Evolutionary conservation across 352 stramenopile species (phyloP).

Genomic region (Thalassiosira allenii): DNA sequence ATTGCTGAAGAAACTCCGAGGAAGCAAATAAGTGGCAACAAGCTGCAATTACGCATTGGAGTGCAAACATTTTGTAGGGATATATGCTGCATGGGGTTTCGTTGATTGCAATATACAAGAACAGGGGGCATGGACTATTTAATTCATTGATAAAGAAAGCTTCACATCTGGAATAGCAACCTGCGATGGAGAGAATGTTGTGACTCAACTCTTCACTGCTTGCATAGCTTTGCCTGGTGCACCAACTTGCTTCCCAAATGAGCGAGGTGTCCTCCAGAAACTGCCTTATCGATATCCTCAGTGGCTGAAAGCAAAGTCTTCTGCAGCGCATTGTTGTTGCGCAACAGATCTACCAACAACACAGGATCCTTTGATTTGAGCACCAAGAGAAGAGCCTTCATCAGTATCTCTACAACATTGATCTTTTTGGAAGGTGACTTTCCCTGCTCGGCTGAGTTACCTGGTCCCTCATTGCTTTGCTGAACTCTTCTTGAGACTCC

Average conservation of each 20-base stretch:
- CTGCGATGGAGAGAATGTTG: too few relatives aligned
- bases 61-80: too few relatives aligned
- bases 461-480: background rate
- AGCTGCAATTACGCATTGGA: too few relatives aligned
- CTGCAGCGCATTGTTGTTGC: constrained; percentile 31
- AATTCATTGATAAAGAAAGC: too few relatives aligned
- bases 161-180: too few relatives aligned
- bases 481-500: constrained; percentile 6
- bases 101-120: too few relatives aligned
- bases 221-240: constrained; percentile 36
- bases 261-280: constrained; percentile 39
- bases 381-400: constrained; percentile 49
- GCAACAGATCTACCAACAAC: constrained; percentile 40
- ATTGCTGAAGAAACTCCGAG: constrained; percentile 55
- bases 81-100: too few relatives aligned
- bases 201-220: too few relatives aligned
- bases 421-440: background rate
- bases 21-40: too few relatives aligned
- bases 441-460: too few relatives aligned
- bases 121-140: too few relatives aligned
- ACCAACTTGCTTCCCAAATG: constrained; percentile 51
- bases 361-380: constrained; percentile 56
- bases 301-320: constrained; percentile 19
- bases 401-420: constrained; percentile 21
- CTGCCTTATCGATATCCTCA: constrained; percentile 40